Evolutionary conservation across 805 yeast species (phyloP).

Genomic region (Yarrowia sp.): DNA sequence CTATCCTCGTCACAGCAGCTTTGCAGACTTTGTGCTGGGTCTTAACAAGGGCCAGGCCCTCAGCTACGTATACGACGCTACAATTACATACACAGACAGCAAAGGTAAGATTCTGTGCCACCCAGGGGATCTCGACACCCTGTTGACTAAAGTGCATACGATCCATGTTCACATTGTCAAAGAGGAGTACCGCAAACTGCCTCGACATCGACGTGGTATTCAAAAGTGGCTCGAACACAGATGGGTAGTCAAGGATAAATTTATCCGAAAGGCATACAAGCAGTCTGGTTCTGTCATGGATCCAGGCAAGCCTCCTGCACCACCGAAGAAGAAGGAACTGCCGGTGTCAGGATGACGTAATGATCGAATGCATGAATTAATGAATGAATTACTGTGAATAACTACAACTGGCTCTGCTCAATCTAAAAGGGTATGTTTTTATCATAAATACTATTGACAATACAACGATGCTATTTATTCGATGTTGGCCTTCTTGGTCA

Average conservation of each 20-base stretch:
- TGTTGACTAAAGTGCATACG: constrained; percentile 28
- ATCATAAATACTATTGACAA: background rate
- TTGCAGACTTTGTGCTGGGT: constrained; percentile 33
- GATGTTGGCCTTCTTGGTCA: constrained; percentile 47
- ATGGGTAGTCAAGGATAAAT: constrained; percentile 67
- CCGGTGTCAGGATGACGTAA: background rate
- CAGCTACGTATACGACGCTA: constrained; percentile 50
- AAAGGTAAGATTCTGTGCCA: constrained; percentile 27
- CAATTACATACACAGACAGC: constrained; percentile 44
- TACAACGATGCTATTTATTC: background rate
- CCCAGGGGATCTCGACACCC: constrained; percentile 21
- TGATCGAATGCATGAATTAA: background rate
- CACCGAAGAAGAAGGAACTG: background rate
- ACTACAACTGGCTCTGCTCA: background rate
- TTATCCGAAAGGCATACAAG: background rate
- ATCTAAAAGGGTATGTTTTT: constrained; percentile 26
- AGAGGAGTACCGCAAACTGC: constrained; percentile 27
- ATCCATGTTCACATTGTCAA: constrained; percentile 29
- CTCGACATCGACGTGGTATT: constrained; percentile 29
- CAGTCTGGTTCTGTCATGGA: constrained; percentile 40
- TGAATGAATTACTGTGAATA: background rate
- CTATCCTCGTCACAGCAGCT: constrained; percentile 64
- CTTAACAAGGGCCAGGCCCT: constrained; percentile 33
- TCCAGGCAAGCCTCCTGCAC: background rate
- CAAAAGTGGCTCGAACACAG: constrained; percentile 69